phyloP scores from a whole-genome alignment of 768 basidiomycete species.

The Astraeus odoratus region DNA sequence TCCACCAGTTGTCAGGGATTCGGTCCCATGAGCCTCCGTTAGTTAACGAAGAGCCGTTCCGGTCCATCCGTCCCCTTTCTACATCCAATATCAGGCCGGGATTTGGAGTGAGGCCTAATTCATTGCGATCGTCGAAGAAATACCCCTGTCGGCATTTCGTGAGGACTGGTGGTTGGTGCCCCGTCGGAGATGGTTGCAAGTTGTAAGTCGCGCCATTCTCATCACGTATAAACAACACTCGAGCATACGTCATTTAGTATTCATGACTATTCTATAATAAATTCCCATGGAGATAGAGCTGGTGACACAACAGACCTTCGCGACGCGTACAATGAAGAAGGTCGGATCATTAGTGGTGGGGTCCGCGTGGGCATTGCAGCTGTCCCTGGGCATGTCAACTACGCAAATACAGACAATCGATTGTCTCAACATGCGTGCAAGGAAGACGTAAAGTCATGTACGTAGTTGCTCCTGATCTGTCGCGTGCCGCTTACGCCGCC shows the following conservation, averaged over 20 bases:
- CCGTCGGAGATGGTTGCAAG: constrained; percentile 33
- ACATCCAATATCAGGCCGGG: constrained; percentile 14
- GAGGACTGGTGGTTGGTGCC: constrained; percentile 38
- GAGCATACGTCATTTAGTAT: constrained; percentile 6
- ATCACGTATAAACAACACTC: background rate
- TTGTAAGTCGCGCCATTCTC: constrained; percentile 30
- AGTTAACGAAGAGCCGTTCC: constrained; percentile 17
- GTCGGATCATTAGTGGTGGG: constrained; percentile 21
- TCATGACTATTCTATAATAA: constrained; percentile 15
- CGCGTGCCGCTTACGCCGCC: background rate
- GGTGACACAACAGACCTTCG: constrained; percentile 2
- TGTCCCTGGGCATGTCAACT: constrained; percentile 3
- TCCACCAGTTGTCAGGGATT: constrained; percentile 2
- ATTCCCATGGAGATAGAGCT: constrained; percentile 20
- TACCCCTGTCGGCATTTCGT: constrained; percentile 36
- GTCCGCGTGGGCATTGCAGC: constrained; percentile 13
- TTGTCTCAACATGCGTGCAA: constrained; percentile 29
- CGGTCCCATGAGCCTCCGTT: constrained; percentile 6
- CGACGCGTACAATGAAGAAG: constrained; percentile 4
- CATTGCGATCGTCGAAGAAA: constrained; percentile 20
- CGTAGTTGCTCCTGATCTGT: constrained; percentile 11
- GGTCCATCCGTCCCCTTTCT: constrained; percentile 19
- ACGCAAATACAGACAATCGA: constrained; percentile 1
- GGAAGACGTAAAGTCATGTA: constrained; percentile 25
- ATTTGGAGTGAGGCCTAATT: background rate